Percentiles rank a stretch among this genome's conserved stretches.
These are phyloP conservation scores for Colletotrichum graminicola DNA, from an alignment of 2,329 filamentous ascomycete species.

Conservation along the genomic window DNA sequence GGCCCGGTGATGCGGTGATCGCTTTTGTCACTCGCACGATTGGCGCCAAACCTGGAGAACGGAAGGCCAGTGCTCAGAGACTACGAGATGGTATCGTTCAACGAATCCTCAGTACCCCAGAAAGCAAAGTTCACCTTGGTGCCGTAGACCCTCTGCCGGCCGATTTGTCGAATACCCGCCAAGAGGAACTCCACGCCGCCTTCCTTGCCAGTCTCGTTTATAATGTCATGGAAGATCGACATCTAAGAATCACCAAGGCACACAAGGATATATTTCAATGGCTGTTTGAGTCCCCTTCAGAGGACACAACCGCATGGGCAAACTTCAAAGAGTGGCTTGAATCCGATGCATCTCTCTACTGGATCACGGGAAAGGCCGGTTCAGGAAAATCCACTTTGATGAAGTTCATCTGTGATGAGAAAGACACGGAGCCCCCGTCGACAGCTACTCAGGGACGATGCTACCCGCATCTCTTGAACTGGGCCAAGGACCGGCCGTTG, in stretches of 20 bases:
- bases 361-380: conserved; percentile 56
- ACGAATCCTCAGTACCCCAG: background rate
- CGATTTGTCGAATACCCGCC: background rate
- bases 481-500: background rate
- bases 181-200: background rate
- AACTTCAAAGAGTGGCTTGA: conserved; percentile 13
- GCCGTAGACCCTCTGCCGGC: background rate
- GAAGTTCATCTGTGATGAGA: conserved; percentile 50
- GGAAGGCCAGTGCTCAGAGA: background rate
- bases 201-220: conserved; percentile 1
- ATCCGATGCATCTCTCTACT: background rate
- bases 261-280: background rate
- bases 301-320: background rate
- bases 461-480: background rate
- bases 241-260: background rate
- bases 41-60: background rate
- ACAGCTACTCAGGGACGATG: background rate
- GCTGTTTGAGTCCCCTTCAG: background rate
- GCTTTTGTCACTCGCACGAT: background rate
- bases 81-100: conserved; percentile 1
- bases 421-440: background rate
- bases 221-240: conserved; percentile 3
- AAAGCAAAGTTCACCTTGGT: background rate
- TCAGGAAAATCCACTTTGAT: conserved; percentile 61
- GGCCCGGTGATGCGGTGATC: background rate